Evolutionary conservation across 805 yeast genomes (phyloP), one percentile per base, ranked within the genome.

Genomic region (Saccharomycopsis vini): DNA sequence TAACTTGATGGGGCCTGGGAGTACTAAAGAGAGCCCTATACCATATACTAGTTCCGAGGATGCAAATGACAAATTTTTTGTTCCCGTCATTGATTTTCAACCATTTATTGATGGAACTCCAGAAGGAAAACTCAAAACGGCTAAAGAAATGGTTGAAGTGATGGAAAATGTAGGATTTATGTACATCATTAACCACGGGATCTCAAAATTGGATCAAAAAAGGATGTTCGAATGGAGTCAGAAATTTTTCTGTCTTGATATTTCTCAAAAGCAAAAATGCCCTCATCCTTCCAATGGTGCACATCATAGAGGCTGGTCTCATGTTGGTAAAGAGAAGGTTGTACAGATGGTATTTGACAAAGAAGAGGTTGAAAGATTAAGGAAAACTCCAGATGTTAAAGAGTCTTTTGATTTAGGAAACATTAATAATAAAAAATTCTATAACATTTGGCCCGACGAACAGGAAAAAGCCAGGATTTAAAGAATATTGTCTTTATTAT

Each of bases 21-120:
- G n/a, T n/a, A n/a, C n/a, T n/a, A n/a, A n/a, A n/a, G n/a, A n/a
- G n/a, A n/a, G n/a, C n/a, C n/a, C n/a, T n/a, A n/a, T n/a, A n/a
- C n/a, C n/a, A n/a, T n/a, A n/a, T n/a, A n/a, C n/a, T n/a, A n/a
- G n/a, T n/a, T 22, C 43, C 7, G 21, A 34, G 13, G 28, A 28
- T 13, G 20, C 28, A 6, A 16, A 34, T 15, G 18, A 41, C 12
- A 26, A 35, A 22, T 35, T 41, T 23, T n/a, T 28, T 13, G 57
- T 60, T n/a, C 64, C 63, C 4, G 44, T 59, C 1, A 49, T 60
- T 20, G 62, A 59, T 44, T 59, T 59, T 39, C 43, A 46, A 22
- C 55, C 54, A 4, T 60, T 59, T 39, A 44, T 55, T 15, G 47
- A 50, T 13, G 61, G 62, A 2, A 44, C 52, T 3, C 38, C 43